phyloP scores from a whole-genome alignment of 2,329 filamentous ascomycete genomes.

The Lasiodiplodia hormozganensis region DNA sequence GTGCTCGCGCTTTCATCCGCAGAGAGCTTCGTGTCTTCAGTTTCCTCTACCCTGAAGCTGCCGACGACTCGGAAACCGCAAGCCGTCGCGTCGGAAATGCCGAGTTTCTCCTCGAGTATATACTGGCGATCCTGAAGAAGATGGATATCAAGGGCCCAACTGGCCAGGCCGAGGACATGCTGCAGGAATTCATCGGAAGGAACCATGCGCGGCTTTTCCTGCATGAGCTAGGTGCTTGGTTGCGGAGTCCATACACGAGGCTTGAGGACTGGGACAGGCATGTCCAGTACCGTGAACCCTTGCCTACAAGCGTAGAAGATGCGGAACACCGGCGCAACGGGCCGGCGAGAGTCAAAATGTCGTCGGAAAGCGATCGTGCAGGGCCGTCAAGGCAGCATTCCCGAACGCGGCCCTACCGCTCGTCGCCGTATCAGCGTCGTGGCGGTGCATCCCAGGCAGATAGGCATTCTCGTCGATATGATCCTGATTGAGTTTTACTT shows the following conservation, averaged over 20 bases:
- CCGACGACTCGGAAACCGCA: constrained; percentile 36
- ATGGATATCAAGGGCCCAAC: constrained; percentile 80
- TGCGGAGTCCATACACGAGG: constrained; percentile 78
- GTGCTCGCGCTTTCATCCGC: constrained; percentile 81
- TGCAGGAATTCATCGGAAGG: constrained; percentile 78
- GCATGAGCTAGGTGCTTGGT: constrained; percentile 83
- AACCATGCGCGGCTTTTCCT: constrained; percentile 77
- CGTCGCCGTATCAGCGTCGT: constrained; percentile 19
- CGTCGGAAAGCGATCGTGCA: neutral
- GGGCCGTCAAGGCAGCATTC: neutral
- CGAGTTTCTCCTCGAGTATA: constrained; percentile 86
- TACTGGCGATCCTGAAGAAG: constrained; percentile 81
- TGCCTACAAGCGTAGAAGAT: constrained; percentile 28
- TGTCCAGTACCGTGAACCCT: constrained; percentile 69
- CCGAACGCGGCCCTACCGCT: neutral
- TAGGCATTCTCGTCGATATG: neutral
- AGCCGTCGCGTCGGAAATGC: constrained; percentile 69
- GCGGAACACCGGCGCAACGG: neutral
- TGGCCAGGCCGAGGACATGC: constrained; percentile 79
- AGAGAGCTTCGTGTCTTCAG: constrained; percentile 84
- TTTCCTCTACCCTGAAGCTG: constrained; percentile 60
- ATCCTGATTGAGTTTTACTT: neutral
- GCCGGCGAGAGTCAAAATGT: neutral
- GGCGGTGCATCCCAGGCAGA: neutral
- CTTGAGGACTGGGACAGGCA: constrained; percentile 80